phyloP scores from a whole-genome alignment of 116 monocot species.

The Cymodocea nodosa region DNA sequence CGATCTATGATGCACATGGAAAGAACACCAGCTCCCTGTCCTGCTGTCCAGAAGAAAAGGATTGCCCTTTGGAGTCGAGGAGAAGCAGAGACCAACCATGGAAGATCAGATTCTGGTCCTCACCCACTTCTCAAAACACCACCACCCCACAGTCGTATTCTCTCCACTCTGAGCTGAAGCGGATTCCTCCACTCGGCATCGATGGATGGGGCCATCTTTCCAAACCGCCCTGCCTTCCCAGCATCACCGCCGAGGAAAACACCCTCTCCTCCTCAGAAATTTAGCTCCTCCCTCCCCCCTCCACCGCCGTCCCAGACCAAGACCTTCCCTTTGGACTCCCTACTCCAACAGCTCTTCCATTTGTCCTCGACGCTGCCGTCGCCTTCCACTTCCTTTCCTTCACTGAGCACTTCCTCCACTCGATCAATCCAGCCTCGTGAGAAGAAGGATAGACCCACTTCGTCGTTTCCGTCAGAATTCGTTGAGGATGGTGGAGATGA shows the following conservation, averaged over 20 bases:
- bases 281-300: constrained; percentile 45
- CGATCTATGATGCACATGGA: too few species aligned
- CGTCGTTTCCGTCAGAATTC: constrained; percentile 1
- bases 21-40: too few species aligned
- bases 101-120: constrained; percentile 5
- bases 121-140: background rate
- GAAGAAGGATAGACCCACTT: background rate
- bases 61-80: background rate
- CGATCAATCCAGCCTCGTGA: background rate
- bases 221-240: constrained; percentile 43
- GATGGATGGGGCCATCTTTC: constrained; percentile 59
- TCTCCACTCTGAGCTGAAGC: background rate
- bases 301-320: constrained; percentile 37
- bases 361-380: constrained; percentile 24
- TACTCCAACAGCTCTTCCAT: constrained; percentile 39
- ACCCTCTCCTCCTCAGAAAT: constrained; percentile 22
- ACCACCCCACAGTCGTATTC: background rate
- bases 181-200: background rate
- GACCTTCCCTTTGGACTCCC: constrained; percentile 60
- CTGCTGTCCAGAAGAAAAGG: background rate
- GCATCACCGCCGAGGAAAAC: constrained; percentile 17
- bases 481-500: background rate
- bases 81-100: constrained; percentile 1
- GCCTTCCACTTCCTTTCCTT: background rate
- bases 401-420: background rate